These are phyloP conservation scores for Blastobotrys malaysiensis DNA, from an alignment of 1,139 yeast species.

Conservation along the genomic window DNA sequence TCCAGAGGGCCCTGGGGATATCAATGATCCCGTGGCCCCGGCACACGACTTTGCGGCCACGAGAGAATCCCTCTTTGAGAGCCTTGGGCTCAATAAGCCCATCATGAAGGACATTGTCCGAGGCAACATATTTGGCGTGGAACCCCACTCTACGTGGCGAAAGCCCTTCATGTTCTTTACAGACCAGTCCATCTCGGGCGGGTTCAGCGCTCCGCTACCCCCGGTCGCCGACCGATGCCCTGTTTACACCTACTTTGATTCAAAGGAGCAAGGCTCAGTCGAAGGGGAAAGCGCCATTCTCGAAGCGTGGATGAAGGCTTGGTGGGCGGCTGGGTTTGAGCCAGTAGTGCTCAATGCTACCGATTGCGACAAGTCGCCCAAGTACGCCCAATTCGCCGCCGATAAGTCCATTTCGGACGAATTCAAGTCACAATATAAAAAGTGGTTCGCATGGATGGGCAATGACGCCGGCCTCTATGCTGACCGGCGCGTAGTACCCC, in stretches of 20 bases:
- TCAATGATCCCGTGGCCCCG: background rate
- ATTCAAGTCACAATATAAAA: slow-evolving; percentile 11
- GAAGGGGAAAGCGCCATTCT: slow-evolving; percentile 20
- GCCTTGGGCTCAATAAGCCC: slow-evolving; percentile 1
- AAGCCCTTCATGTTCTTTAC: slow-evolving; percentile 12
- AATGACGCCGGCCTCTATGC: slow-evolving; percentile 28
- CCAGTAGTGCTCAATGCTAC: slow-evolving; percentile 26
- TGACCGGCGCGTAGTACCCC: slow-evolving; percentile 26
- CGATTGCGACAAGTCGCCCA: slow-evolving; percentile 21
- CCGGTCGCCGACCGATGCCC: slow-evolving; percentile 20
- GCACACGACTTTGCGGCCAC: slow-evolving; percentile 2
- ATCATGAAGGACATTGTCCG: slow-evolving; percentile 7
- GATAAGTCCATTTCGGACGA: slow-evolving; percentile 4
- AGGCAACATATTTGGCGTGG: slow-evolving; percentile 13
- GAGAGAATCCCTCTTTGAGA: background rate
- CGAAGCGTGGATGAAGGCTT: slow-evolving; percentile 30
- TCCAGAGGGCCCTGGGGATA: background rate
- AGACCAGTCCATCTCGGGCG: slow-evolving; percentile 1
- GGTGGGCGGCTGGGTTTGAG: slow-evolving; percentile 32
- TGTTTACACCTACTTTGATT: slow-evolving; percentile 25
- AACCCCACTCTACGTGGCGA: slow-evolving; percentile 13
- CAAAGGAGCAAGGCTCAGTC: slow-evolving; percentile 8
- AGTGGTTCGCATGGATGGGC: slow-evolving; percentile 28
- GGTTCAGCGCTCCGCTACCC: background rate
- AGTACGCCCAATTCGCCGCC: slow-evolving; percentile 15